Percentiles rank a stretch among this genome's conserved stretches.
phyloP scores from a whole-genome alignment of 1,139 yeast genomes.

The Casaregolazyma suthepensis region DNA sequence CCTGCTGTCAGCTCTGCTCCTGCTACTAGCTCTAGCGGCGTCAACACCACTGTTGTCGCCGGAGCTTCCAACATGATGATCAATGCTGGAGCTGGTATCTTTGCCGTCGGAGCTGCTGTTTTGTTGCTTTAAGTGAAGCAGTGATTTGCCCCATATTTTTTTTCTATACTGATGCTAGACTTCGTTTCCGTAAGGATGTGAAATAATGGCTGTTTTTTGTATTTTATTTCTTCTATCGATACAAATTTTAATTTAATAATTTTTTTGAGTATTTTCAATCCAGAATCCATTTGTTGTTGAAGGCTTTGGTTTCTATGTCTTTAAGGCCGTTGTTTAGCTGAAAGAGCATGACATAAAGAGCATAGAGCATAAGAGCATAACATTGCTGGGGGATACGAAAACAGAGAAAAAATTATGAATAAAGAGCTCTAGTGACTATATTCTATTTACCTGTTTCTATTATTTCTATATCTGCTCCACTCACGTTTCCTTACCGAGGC shows the following conservation, averaged over 20 bases:
- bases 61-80: conserved; percentile 2
- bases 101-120: conserved; percentile 11
- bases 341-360: too few species aligned
- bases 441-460: too few species aligned
- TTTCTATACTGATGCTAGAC: not conserved
- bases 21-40: conserved; percentile 2
- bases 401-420: too few species aligned
- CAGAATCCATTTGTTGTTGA: not conserved
- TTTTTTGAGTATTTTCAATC: not conserved
- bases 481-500: not conserved
- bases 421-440: too few species aligned
- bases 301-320: not conserved
- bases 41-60: conserved; percentile 2
- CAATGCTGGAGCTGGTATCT: conserved; percentile 10
- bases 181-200: not conserved
- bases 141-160: not conserved
- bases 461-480: not conserved
- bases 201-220: not conserved
- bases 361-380: too few species aligned
- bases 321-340: too few species aligned
- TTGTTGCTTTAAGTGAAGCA: not conserved
- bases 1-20: conserved; percentile 6
- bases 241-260: not conserved
- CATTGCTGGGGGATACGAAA: too few species aligned
- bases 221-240: not conserved